Evolutionary conservation across 2,329 filamentous ascomycete genomes (phyloP).

Genomic region (Trichoderma polysporum): DNA sequence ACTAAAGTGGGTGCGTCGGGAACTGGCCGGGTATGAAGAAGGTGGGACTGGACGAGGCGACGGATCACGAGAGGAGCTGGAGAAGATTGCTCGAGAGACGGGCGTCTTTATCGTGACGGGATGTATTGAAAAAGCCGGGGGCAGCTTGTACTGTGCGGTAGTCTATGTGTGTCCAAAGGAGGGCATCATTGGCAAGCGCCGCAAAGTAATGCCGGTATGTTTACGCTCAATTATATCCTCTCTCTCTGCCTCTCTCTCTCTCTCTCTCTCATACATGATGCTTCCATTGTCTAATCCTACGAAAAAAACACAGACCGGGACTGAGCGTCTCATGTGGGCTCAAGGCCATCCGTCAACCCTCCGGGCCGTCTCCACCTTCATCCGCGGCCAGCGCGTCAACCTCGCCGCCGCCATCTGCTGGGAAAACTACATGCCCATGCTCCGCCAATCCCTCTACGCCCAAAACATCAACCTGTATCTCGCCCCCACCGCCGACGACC

Average conservation of each 20-base stretch:
- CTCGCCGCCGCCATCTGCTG: conserved; percentile 89
- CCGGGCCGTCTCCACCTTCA: conserved; percentile 73
- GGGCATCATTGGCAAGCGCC: conserved; percentile 77
- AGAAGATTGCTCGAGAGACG: conserved; percentile 71
- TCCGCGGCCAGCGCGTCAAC: conserved; percentile 76
- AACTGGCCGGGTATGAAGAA: conserved; percentile 40
- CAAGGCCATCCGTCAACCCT: conserved; percentile 79
- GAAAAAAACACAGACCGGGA: conserved; percentile 60
- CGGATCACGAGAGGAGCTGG: conserved; percentile 75
- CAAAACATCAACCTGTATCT: conserved; percentile 93
- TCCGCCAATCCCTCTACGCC: conserved; percentile 78
- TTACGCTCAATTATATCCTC: no score
- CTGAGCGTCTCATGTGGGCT: conserved; percentile 83
- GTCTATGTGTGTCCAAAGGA: conserved; percentile 76
- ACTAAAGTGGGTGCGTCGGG: conserved; percentile 66
- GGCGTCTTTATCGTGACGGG: conserved; percentile 82
- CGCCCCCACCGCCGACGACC: conserved; percentile 81
- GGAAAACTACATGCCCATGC: conserved; percentile 94
- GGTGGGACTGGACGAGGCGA: conserved; percentile 39
- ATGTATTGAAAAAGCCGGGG: conserved; percentile 74
- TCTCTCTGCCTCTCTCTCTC: no score
- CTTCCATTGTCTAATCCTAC: neutral
- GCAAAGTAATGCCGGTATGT: conserved; percentile 86
- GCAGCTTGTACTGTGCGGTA: conserved; percentile 79
- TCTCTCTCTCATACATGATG: neutral